phyloP scores from a whole-genome alignment of 129 eudicot genomes.

The Tagetes erecta region DNA sequence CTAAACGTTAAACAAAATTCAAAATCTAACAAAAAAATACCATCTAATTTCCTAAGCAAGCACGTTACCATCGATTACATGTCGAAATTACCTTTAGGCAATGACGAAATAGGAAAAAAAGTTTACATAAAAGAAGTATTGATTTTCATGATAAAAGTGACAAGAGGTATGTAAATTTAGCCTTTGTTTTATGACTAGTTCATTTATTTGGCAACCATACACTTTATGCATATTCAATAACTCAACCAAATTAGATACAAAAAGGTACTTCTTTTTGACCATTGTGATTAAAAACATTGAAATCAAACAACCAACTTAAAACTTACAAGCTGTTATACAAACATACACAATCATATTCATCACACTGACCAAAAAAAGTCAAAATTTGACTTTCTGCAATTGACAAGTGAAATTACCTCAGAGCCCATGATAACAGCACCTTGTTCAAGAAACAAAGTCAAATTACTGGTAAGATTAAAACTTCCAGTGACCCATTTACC shows the following conservation, averaged over 20 bases:
- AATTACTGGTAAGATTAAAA: slow-evolving; percentile 83
- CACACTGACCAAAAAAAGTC: slow-evolving; percentile 20
- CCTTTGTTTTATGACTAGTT: slow-evolving; percentile 6
- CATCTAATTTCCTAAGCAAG: neutral
- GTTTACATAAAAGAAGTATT: neutral
- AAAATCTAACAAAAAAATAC: neutral
- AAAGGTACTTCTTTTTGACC: slow-evolving; percentile 24
- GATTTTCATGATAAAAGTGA: neutral
- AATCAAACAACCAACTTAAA: neutral
- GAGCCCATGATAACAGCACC: slow-evolving; percentile 97
- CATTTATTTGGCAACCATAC: slow-evolving; percentile 35
- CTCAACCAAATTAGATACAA: slow-evolving; percentile 30
- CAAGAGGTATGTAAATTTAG: slow-evolving; percentile 1
- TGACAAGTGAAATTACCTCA: slow-evolving; percentile 47
- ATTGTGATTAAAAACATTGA: slow-evolving; percentile 13
- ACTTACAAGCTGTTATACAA: neutral
- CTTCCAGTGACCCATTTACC: slow-evolving; percentile 94
- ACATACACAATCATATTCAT: neutral
- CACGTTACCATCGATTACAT: slow-evolving; percentile 5
- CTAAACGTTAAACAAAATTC: slow-evolving; percentile 35
- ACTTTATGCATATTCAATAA: slow-evolving; percentile 25
- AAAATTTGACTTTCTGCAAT: slow-evolving; percentile 14
- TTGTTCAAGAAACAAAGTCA: slow-evolving; percentile 78
- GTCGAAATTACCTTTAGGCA: slow-evolving; percentile 1
- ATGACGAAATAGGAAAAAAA: neutral